Evolutionary conservation across 129 eudicot genomes (phyloP), one percentile per base, ranked within the genome.

Genomic region (Arctium minus): DNA sequence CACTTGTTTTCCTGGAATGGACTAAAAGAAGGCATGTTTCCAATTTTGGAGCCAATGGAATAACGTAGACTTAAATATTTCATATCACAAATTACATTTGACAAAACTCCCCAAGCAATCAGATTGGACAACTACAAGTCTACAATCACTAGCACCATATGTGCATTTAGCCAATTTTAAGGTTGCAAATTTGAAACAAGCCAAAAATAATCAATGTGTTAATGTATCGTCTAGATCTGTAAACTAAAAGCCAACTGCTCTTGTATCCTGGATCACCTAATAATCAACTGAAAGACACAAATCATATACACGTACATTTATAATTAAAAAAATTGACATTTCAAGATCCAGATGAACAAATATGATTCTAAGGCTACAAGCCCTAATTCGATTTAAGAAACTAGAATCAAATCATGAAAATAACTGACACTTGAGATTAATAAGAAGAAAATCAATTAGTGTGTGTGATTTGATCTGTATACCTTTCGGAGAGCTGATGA

Each of bases 401-500:
- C 73, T 40, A 75, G 15, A 74, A 70, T 50, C 68, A 56, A 13
- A 10, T 42, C 37, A 64, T 44, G 15, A 7, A 73, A 17, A 6
- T 11, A 83, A 80, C 70, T 17, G 8, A 46, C 48, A 71, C 15
- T 79, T 65, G 37, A 44, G 46, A 74, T 31, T 2, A 35, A 80
- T 44, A 44, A 1, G 6, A 46, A 1, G 22, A 9, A 46, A 74
- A 65, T 62, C 68, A 42, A 9, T n/a, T 9, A 11, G 4, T 22
- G 29, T 80, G 53, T 31, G 53, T 22, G 32, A 67, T 72, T 38
- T 68, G 82, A 60, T 76, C 70, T 79, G 30, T 6, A 71, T 46
- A 90, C 98, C 98, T 89, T 68, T 94, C 98, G 36, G 97, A 88
- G 72, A 94, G 91, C 86, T 92, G 98, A 72, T 94, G 98, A 79